phyloP scores from a whole-genome alignment of 2,329 filamentous ascomycete species.

The Pseudogymnoascus sp. region DNA sequence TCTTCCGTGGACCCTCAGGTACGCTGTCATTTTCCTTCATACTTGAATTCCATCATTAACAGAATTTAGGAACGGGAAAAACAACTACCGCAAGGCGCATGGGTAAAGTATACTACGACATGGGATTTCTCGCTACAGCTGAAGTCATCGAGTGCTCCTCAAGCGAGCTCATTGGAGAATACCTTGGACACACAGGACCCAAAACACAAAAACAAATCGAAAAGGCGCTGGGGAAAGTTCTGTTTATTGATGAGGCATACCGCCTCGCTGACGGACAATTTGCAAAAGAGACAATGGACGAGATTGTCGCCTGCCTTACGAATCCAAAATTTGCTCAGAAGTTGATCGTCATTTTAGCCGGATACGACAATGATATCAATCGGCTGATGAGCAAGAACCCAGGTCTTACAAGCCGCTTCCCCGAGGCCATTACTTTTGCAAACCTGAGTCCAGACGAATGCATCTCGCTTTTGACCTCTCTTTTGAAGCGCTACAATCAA shows the following conservation, averaged over 20 bases:
- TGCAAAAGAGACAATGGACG: not conserved
- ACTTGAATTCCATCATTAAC: too few relatives aligned
- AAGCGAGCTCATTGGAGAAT: conserved; percentile 53
- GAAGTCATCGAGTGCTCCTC: conserved; percentile 59
- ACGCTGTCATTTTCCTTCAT: too few relatives aligned
- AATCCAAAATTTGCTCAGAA: not conserved
- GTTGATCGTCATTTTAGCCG: not conserved
- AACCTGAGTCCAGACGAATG: too few relatives aligned
- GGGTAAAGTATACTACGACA: conserved; percentile 65
- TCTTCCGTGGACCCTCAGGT: not conserved
- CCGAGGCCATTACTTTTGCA: not conserved
- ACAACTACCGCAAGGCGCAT: conserved; percentile 59
- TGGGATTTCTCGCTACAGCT: conserved; percentile 54
- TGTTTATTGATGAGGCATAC: not conserved
- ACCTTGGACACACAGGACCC: not conserved
- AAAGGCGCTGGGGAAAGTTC: not conserved
- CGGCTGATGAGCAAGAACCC: not conserved
- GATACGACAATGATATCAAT: not conserved
- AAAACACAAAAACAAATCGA: not conserved
- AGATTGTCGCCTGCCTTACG: not conserved
- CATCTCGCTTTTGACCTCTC: too few relatives aligned
- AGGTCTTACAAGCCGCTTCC: not conserved
- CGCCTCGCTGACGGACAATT: not conserved
- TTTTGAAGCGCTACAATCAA: too few relatives aligned
- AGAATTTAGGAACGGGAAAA: conserved; percentile 27